Base-by-base conservation (phyloP, 441 rosid species). In the Biscutella laevigata region DNA sequence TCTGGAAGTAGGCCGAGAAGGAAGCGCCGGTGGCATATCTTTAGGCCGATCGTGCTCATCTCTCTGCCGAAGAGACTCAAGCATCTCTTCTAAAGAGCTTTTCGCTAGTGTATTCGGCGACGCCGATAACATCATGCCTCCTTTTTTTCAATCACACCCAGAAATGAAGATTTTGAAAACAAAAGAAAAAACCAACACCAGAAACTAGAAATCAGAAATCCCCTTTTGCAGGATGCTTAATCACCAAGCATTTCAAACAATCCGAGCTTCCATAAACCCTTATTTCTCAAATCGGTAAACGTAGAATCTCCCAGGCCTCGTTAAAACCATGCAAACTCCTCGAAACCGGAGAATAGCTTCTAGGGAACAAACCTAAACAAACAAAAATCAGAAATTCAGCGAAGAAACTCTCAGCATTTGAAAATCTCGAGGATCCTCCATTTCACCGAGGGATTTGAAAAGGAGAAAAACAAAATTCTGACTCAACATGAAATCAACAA, bases 71-170 rank as follows among this genome's bases (percentile, higher is more conserved):
- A 94, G 77, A 12, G 90, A 78, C 20, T 86, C 95, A 28, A 94
- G 70, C 99, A 94, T 94, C 75, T 76, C 99, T 77, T 94, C 99
- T 22, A 94, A 61, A 6, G 99, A 94, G 72, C 99, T 94, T 44
- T 81, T 84, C 44, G 58, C 67, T 21, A 60, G 41, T 15, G 67
- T 67, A 29, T 41, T 67, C 16, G 67, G 71, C 16, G 71, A 67
- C 42, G 71, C 66, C 22, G 71, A 67, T 54, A 67, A 61, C 71
- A 67, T 67, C 59, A 67, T 67, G 4, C 19, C 51, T 4, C 15
- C 0, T 4, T 16, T 8, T 4, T 29, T 22, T 3, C 26, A 62
- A 46, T 62, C 68, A 37, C n/a, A 52, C 59, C 41, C 21, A 52
- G 19, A 41, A 24, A 34, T 41, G 3, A 22, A 22, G 25, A 22